These are phyloP conservation scores for Alloteropsis semialata DNA, from an alignment of 176 grass and related monocot genomes.

Conservation along the genomic window DNA sequence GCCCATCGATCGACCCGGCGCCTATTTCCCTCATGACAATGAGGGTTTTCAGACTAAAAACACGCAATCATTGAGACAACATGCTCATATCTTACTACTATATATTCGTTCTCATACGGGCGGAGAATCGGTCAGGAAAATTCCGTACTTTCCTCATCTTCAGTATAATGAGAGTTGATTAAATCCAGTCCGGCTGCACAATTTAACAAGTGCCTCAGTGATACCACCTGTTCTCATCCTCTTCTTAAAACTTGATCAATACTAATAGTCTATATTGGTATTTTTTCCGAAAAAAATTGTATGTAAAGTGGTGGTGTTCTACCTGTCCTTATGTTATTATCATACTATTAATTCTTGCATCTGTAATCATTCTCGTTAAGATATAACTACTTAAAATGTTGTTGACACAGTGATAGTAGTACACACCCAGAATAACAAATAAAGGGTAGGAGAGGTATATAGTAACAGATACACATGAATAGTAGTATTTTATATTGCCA, in stretches of 20 bases:
- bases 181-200: background rate
- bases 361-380: background rate
- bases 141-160: background rate
- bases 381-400: background rate
- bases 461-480: background rate
- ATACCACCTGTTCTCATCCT: background rate
- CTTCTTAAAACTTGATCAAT: background rate
- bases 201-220: background rate
- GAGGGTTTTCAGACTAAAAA: background rate
- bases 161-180: background rate
- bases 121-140: conserved; percentile 13
- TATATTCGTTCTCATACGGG: background rate
- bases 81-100: background rate
- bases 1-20: background rate
- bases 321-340: background rate
- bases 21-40: background rate
- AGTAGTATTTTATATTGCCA: no score
- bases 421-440: background rate
- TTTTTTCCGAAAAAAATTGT: background rate
- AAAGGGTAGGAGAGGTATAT: background rate
- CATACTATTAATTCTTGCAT: background rate
- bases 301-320: background rate
- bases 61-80: conserved; percentile 25
- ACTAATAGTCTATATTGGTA: background rate
- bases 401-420: background rate